These are phyloP conservation scores for Sphaerulina vaccinii DNA, from an alignment of 2,329 filamentous ascomycete genomes.

Conservation along the genomic window DNA sequence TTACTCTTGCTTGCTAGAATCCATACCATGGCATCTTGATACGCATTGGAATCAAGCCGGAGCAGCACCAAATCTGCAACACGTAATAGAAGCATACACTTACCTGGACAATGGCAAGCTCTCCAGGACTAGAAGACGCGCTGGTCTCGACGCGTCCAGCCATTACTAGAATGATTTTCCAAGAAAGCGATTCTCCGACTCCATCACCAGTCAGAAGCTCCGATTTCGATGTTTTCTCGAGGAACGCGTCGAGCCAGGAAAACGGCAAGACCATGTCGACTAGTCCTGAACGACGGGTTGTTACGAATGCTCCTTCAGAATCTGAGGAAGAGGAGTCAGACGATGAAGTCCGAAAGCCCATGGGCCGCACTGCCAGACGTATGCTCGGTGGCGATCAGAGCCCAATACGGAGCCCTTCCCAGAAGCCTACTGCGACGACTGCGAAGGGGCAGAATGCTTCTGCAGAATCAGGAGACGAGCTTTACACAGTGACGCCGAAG, in stretches of 20 bases:
- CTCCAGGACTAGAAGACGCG: constrained; percentile 6
- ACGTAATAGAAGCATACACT: not conserved
- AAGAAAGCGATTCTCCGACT: constrained; percentile 20
- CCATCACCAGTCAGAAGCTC: constrained; percentile 18
- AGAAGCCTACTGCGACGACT: constrained; percentile 2
- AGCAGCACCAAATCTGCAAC: not conserved
- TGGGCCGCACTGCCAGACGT: constrained; percentile 32
- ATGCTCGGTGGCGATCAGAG: constrained; percentile 27
- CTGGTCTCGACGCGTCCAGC: constrained; percentile 4
- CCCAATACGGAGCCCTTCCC: not conserved
- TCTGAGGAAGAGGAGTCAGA: constrained; percentile 23
- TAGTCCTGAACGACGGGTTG: not conserved
- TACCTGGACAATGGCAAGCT: constrained; percentile 11
- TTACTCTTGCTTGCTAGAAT: not conserved
- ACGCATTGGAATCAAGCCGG: not conserved
- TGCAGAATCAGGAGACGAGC: constrained; percentile 27
- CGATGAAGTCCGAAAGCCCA: constrained; percentile 28
- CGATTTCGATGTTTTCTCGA: constrained; percentile 7
- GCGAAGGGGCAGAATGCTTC: not conserved
- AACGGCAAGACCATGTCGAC: not conserved
- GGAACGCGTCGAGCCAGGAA: constrained; percentile 15
- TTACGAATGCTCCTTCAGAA: not conserved
- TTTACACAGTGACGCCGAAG: constrained; percentile 34
- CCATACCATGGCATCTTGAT: not conserved
- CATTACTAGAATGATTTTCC: constrained; percentile 1